Conservation (phyloP, 495 filamentous ascomycete species). For the Glonium stellatum region DNA sequence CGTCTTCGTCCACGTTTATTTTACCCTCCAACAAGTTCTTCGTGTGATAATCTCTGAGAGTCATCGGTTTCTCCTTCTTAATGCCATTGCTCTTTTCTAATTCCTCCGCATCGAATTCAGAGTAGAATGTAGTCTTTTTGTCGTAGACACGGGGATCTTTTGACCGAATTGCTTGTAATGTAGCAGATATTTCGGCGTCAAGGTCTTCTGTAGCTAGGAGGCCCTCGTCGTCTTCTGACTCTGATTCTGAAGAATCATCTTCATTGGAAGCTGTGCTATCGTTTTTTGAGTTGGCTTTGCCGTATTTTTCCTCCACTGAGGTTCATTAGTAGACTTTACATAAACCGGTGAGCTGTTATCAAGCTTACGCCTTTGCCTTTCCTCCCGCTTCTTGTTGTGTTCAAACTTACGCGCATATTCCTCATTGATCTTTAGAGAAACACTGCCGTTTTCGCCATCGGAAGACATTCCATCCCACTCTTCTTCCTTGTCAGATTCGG, state of each 20-base stretch:
- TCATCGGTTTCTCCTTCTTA: slow-evolving; percentile 77
- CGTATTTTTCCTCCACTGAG: slow-evolving; percentile 81
- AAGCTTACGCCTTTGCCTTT: slow-evolving; percentile 66
- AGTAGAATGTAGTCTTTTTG: slow-evolving; percentile 67
- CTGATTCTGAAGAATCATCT: slow-evolving; percentile 58
- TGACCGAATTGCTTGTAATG: slow-evolving; percentile 73
- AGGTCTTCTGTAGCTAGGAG: slow-evolving; percentile 72
- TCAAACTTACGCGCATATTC: slow-evolving; percentile 87
- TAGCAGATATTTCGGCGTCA: slow-evolving; percentile 79
- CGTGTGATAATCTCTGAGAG: slow-evolving; percentile 81
- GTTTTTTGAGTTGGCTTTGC: slow-evolving; percentile 42
- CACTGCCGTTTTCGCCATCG: slow-evolving; percentile 42
- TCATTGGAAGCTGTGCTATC: slow-evolving; percentile 41
- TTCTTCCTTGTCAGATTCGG: slow-evolving; percentile 33
- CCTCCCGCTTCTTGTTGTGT: slow-evolving; percentile 93
- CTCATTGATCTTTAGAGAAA: slow-evolving; percentile 73
- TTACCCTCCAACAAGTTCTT: slow-evolving; percentile 67
- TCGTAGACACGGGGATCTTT: slow-evolving; percentile 92
- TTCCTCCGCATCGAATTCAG: slow-evolving; percentile 47
- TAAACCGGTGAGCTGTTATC: slow-evolving; percentile 5
- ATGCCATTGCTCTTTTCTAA: slow-evolving; percentile 32
- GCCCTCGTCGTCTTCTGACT: slow-evolving; percentile 85
- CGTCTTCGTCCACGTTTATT: slow-evolving; percentile 52
- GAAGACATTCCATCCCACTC: slow-evolving; percentile 36
- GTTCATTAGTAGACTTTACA: slow-evolving; percentile 6